Percentiles rank a stretch among this genome's conserved stretches.
These are phyloP conservation scores for Trematosphaeria pertusa DNA, from an alignment of 2,329 filamentous ascomycete species.

Conservation along the genomic window DNA sequence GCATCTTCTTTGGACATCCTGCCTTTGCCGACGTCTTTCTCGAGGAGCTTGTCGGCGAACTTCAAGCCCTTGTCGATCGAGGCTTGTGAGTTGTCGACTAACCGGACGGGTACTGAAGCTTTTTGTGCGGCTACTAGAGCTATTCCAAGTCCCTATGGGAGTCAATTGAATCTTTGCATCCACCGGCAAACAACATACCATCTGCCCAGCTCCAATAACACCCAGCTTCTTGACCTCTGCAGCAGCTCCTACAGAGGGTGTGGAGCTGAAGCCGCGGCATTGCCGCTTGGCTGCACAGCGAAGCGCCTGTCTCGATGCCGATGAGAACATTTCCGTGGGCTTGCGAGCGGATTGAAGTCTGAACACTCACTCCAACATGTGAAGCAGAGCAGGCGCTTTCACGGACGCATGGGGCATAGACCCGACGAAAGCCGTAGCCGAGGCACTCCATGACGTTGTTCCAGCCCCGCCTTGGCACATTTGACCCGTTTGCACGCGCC, in stretches of 20 bases:
- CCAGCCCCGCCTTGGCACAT: constrained; percentile 27
- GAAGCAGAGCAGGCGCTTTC: constrained; percentile 17
- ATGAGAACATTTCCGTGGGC: constrained; percentile 39
- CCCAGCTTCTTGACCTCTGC: constrained; percentile 85
- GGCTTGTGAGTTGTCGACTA: constrained; percentile 84
- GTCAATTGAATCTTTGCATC: constrained; percentile 25
- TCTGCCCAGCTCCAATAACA: constrained; percentile 93
- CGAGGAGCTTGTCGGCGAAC: constrained; percentile 93
- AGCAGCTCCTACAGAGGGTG: constrained; percentile 62
- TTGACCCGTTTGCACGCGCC: constrained; percentile 28
- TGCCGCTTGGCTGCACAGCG: constrained; percentile 34
- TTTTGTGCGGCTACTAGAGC: constrained; percentile 89
- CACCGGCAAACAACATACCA: constrained; percentile 66
- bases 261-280: constrained; percentile 71
- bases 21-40: constrained; percentile 90
- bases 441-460: constrained; percentile 27
- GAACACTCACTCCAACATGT: constrained; percentile 21
- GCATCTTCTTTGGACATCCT: constrained; percentile 84
- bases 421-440: constrained; percentile 38
- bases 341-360: constrained; percentile 1
- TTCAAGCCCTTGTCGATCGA: constrained; percentile 87
- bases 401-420: constrained; percentile 5
- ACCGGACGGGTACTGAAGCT: constrained; percentile 80
- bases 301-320: constrained; percentile 35
- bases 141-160: constrained; percentile 83